phyloP scores from a whole-genome alignment of 2,329 filamentous ascomycete genomes.

The Pleurostoma richardsiae region DNA sequence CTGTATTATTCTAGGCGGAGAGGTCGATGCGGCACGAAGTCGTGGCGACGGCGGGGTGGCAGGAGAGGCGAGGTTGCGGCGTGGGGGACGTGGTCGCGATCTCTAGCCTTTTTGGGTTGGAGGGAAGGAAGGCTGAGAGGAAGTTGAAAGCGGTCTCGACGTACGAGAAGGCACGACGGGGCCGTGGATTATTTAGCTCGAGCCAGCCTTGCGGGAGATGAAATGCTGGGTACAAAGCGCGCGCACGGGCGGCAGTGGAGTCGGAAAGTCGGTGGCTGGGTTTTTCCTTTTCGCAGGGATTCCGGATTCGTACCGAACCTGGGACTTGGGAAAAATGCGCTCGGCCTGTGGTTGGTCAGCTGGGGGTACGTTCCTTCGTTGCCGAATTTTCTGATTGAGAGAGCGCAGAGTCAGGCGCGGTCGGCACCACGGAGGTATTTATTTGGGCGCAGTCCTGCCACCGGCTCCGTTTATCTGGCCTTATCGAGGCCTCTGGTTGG shows the following conservation, averaged over 20 bases:
- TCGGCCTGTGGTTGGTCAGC: constrained; percentile 1
- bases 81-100: too few relatives aligned
- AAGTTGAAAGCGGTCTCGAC: too few relatives aligned
- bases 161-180: too few relatives aligned
- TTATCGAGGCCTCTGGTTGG: constrained; percentile 19
- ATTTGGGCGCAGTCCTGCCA: constrained; percentile 19
- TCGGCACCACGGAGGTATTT: constrained; percentile 29
- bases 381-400: constrained; percentile 18
- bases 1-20: too few relatives aligned
- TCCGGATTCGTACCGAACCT: not conserved
- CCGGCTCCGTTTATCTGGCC: constrained; percentile 16
- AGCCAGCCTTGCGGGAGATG: not conserved
- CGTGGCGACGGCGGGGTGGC: too few relatives aligned
- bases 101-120: too few relatives aligned
- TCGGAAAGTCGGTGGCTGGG: constrained; percentile 3
- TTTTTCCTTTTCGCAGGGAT: constrained; percentile 4
- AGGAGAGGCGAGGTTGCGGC: too few relatives aligned
- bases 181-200: too few relatives aligned
- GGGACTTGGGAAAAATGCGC: constrained; percentile 1
- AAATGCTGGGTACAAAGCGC: constrained; percentile 13
- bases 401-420: constrained; percentile 24
- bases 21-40: too few relatives aligned
- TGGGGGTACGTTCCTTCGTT: constrained; percentile 13
- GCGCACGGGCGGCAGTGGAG: constrained; percentile 7
- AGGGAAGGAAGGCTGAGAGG: too few relatives aligned